These are phyloP conservation scores for Magnusiomyces ingens DNA, from an alignment of 1,139 yeast species.

Conservation along the genomic window DNA sequence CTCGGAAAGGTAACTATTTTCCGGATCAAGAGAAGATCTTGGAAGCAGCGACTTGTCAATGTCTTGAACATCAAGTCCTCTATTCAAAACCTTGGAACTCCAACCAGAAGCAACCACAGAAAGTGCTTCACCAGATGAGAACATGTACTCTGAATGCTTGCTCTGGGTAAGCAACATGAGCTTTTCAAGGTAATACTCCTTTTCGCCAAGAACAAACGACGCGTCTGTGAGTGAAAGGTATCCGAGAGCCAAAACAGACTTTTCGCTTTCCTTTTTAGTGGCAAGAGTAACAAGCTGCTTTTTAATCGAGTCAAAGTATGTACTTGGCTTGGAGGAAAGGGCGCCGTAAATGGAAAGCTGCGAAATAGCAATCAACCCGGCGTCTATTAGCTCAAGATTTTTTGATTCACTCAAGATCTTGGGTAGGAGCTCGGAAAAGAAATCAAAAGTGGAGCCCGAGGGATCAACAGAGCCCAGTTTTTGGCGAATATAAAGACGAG, in stretches of 20 bases:
- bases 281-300: slow-evolving; percentile 38
- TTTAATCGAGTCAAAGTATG: slow-evolving; percentile 20
- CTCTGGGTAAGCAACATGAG: slow-evolving; percentile 57
- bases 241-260: slow-evolving; percentile 51
- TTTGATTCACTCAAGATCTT: slow-evolving; percentile 9
- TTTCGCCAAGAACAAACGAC: slow-evolving; percentile 6
- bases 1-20: slow-evolving; percentile 17
- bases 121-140: slow-evolving; percentile 81
- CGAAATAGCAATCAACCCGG: slow-evolving; percentile 43
- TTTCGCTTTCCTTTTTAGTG: slow-evolving; percentile 51
- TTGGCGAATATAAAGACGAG: slow-evolving; percentile 44
- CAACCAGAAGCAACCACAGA: slow-evolving; percentile 70
- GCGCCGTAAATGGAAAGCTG: slow-evolving; percentile 60
- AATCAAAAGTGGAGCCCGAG: neutral
- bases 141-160: slow-evolving; percentile 66
- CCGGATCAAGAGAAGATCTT: slow-evolving; percentile 1
- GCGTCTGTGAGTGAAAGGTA: slow-evolving; percentile 44
- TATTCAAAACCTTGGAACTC: slow-evolving; percentile 52
- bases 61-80: slow-evolving; percentile 44
- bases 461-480: slow-evolving; percentile 26
- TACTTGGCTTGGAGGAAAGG: slow-evolving; percentile 34
- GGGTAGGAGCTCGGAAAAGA: slow-evolving; percentile 2
- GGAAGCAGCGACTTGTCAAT: slow-evolving; percentile 13
- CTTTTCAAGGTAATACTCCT: slow-evolving; percentile 36
- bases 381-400: slow-evolving; percentile 22